Evolutionary conservation across 2,329 filamentous ascomycete species (phyloP).

Genomic region (Penicillium italicum): DNA sequence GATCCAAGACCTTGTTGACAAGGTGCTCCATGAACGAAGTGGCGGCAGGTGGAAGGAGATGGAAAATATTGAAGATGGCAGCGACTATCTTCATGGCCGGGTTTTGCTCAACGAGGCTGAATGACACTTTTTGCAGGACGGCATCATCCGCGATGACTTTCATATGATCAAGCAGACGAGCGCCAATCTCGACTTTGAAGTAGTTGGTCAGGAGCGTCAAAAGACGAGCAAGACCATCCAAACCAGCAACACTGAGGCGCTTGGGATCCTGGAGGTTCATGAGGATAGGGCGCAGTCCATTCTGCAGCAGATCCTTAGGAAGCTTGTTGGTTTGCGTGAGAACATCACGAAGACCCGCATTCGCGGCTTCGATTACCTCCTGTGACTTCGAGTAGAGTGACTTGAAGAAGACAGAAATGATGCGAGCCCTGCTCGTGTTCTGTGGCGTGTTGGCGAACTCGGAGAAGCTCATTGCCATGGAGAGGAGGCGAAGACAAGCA

Average conservation of each 20-base stretch:
- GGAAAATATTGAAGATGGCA: conserved; percentile 94
- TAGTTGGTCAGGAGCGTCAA: conserved; percentile 93
- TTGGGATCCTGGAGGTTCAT: conserved; percentile 94
- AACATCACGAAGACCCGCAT: conserved; percentile 82
- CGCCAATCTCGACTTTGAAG: conserved; percentile 97
- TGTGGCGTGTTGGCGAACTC: conserved; percentile 78
- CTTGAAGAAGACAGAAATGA: conserved; percentile 97
- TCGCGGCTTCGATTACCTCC: conserved; percentile 89
- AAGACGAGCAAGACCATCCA: conserved; percentile 86
- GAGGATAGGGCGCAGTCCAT: conserved; percentile 88
- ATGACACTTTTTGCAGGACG: conserved; percentile 83
- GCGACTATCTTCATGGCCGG: conserved; percentile 90
- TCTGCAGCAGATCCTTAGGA: conserved; percentile 91
- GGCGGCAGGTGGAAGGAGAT: conserved; percentile 85
- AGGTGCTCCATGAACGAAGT: conserved; percentile 87
- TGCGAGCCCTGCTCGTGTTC: conserved; percentile 60
- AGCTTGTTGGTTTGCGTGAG: conserved; percentile 85
- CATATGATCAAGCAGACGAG: conserved; percentile 88
- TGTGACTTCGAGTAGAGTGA: conserved; percentile 90
- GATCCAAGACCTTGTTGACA: conserved; percentile 81
- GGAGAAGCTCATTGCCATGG: conserved; percentile 87
- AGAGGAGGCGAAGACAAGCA: conserved; percentile 87
- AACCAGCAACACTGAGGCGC: conserved; percentile 77
- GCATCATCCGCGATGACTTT: conserved; percentile 80
- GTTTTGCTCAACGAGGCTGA: conserved; percentile 91